phyloP scores from a whole-genome alignment of 352 stramenopile genomes.

The Thalassiosira mediterranea region DNA sequence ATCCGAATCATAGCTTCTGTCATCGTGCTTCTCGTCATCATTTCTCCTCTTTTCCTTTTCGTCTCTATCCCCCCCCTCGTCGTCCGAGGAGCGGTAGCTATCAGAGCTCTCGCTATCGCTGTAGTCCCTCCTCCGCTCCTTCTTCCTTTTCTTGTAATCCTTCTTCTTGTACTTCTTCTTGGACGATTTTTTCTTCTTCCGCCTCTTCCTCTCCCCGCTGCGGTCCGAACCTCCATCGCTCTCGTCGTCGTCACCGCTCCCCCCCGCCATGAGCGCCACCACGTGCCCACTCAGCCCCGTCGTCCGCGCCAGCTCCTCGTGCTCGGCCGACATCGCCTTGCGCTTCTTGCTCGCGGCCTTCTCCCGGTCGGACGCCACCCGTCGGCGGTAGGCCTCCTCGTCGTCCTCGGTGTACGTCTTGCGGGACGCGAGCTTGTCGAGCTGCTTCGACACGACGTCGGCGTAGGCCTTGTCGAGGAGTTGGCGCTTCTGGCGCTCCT shows the following conservation, averaged over 20 bases:
- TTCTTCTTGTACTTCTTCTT: conserved; percentile 53
- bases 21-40: conserved; percentile 5
- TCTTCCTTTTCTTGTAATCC: conserved; percentile 42
- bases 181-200: conserved; percentile 33
- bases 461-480: conserved; percentile 60
- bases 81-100: conserved; percentile 22
- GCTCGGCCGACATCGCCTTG: conserved; percentile 54
- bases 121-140: conserved; percentile 24
- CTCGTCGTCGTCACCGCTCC: conserved; percentile 28
- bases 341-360: conserved; percentile 50
- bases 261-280: conserved; percentile 55
- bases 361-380: conserved; percentile 44
- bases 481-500: conserved; percentile 37
- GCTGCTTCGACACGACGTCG: conserved; percentile 43
- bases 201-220: conserved; percentile 23
- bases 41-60: not conserved
- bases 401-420: conserved; percentile 58
- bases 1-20: conserved; percentile 7
- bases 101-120: conserved; percentile 27
- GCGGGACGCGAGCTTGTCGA: conserved; percentile 50
- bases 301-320: conserved; percentile 50
- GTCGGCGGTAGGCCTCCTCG: conserved; percentile 54
- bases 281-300: conserved; percentile 62
- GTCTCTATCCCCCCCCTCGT: conserved; percentile 2
- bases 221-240: not conserved